A percentile compares a stretch with the other conserved stretches of the same genome.
Conservation (phyloP, 2,329 filamentous ascomycete species). For the Aspergillus aculeatinus region DNA sequence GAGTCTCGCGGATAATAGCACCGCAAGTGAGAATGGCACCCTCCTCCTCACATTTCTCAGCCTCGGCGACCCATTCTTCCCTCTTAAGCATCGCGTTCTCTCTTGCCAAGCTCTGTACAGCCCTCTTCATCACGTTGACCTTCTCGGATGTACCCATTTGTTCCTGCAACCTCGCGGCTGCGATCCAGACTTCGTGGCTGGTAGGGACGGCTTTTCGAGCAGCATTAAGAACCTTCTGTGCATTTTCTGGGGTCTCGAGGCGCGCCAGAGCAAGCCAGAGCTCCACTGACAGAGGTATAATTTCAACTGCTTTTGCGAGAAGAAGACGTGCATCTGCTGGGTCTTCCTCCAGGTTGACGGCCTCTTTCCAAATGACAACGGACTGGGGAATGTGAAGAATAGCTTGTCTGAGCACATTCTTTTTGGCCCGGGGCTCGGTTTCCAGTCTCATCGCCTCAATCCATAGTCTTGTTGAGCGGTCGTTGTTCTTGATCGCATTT, state of each 20-base stretch:
- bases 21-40: constrained; percentile 82
- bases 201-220: constrained; percentile 91
- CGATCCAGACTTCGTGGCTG: constrained; percentile 95
- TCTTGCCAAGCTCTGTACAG: constrained; percentile 80
- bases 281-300: constrained; percentile 90
- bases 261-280: constrained; percentile 92
- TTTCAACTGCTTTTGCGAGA: constrained; percentile 90
- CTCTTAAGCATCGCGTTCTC: constrained; percentile 96
- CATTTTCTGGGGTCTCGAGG: constrained; percentile 84
- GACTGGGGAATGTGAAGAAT: constrained; percentile 92
- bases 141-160: constrained; percentile 81
- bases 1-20: constrained; percentile 85
- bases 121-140: constrained; percentile 92
- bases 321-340: constrained; percentile 82
- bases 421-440: constrained; percentile 77
- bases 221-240: constrained; percentile 91
- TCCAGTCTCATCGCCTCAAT: constrained; percentile 94
- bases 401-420: constrained; percentile 87
- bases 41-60: constrained; percentile 91
- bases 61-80: constrained; percentile 94
- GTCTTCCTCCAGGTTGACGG: constrained; percentile 92
- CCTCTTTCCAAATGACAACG: constrained; percentile 95
- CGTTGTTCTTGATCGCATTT: constrained; percentile 88
- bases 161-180: constrained; percentile 82
- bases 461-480: constrained; percentile 85